These are phyloP conservation scores for Diaporthe ilicicola DNA, from an alignment of 2,329 filamentous ascomycete genomes.

Conservation along the genomic window DNA sequence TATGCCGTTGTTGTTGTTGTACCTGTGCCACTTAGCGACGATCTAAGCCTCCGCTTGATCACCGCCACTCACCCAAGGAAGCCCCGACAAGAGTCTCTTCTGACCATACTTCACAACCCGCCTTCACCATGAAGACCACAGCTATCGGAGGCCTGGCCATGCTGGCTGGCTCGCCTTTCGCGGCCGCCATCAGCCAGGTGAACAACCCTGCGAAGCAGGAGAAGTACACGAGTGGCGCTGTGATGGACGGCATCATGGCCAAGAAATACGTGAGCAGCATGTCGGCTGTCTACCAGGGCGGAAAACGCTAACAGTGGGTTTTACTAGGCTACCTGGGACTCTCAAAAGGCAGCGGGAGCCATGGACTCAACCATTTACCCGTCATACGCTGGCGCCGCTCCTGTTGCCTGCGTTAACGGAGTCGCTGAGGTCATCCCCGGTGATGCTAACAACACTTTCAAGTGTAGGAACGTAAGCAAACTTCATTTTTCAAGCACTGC, in stretches of 20 bases:
- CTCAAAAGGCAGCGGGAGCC: constrained; percentile 4
- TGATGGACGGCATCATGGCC: constrained; percentile 28
- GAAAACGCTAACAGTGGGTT: background rate
- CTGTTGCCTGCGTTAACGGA: constrained; percentile 50
- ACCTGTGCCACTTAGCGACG: constrained; percentile 16
- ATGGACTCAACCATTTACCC: constrained; percentile 13
- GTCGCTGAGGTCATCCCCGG: constrained; percentile 53
- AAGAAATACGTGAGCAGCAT: constrained; percentile 19
- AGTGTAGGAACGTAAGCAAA: constrained; percentile 52
- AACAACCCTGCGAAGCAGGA: constrained; percentile 24
- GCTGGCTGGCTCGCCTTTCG: constrained; percentile 24
- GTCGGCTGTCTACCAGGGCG: too few relatives aligned
- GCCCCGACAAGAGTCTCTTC: constrained; percentile 3
- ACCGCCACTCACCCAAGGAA: background rate
- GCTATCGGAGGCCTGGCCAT: constrained; percentile 12
- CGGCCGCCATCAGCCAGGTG: constrained; percentile 20
- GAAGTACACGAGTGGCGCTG: constrained; percentile 26
- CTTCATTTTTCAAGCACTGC: too few relatives aligned
- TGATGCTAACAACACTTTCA: constrained; percentile 56
- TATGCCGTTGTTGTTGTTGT: background rate
- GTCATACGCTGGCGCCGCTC: constrained; percentile 1
- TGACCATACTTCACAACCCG: background rate
- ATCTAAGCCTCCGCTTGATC: background rate
- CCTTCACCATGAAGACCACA: constrained; percentile 16
- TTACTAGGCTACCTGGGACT: constrained; percentile 13